Conservation (phyloP, 2,329 filamentous ascomycete species). For the Polychaeton citri region DNA sequence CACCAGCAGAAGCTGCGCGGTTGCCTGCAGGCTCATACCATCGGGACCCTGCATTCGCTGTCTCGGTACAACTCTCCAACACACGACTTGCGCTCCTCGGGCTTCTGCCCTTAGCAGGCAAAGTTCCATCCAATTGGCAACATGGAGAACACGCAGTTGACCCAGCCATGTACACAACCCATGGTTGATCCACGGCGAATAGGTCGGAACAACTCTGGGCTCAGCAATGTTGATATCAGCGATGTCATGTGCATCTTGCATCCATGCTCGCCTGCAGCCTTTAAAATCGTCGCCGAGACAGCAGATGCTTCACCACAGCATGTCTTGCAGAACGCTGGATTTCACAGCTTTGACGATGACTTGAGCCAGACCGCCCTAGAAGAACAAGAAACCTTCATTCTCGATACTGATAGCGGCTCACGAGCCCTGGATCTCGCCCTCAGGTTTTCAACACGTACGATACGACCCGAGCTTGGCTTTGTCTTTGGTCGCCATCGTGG, state of each 20-base stretch:
- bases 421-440: constrained; percentile 54
- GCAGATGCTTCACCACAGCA: constrained; percentile 41
- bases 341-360: constrained; percentile 18
- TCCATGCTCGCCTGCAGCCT: constrained; percentile 60
- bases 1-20: no score
- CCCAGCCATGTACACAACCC: constrained; percentile 55
- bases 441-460: constrained; percentile 60
- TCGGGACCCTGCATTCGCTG: no score
- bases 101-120: no score
- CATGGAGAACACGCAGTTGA: constrained; percentile 38
- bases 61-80: no score
- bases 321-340: constrained; percentile 39
- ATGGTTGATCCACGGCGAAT: constrained; percentile 67
- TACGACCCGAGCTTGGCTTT: constrained; percentile 60
- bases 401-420: constrained; percentile 33
- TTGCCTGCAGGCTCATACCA: no score
- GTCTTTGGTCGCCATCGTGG: constrained; percentile 66
- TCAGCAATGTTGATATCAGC: constrained; percentile 68
- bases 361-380: constrained; percentile 16
- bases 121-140: no score
- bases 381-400: constrained; percentile 34
- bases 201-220: constrained; percentile 68
- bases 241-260: constrained; percentile 85
- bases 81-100: no score
- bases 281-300: constrained; percentile 52